These are phyloP conservation scores for Ogataea angusta DNA, from an alignment of 805 yeast genomes.

Conservation along the genomic window DNA sequence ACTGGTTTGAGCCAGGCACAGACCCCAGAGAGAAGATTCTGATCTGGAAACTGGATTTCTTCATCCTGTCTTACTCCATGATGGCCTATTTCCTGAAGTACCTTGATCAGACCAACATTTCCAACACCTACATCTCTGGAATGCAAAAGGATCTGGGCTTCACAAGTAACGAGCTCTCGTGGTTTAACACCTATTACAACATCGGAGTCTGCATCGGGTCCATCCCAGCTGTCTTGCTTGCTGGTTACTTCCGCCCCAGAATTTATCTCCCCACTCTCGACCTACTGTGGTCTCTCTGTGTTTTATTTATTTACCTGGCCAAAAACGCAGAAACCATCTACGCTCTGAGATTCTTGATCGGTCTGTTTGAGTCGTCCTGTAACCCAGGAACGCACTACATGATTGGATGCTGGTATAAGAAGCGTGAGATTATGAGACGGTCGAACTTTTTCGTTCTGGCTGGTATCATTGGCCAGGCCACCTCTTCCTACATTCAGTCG, in stretches of 20 bases:
- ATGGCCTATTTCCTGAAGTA: conserved; percentile 37
- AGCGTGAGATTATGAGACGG: conserved; percentile 55
- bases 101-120: conserved; percentile 53
- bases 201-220: conserved; percentile 58
- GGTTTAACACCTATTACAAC: conserved; percentile 27
- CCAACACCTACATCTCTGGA: conserved; percentile 65
- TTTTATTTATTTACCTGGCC: conserved; percentile 26
- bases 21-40: conserved; percentile 12
- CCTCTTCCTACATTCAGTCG: conserved; percentile 62
- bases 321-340: conserved; percentile 47
- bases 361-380: conserved; percentile 44
- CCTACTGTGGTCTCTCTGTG: conserved; percentile 48
- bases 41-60: conserved; percentile 20
- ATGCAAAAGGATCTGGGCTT: conserved; percentile 47
- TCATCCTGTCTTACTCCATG: conserved; percentile 37
- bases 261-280: conserved; percentile 45
- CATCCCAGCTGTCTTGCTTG: conserved; percentile 53
- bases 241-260: conserved; percentile 42
- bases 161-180: conserved; percentile 22
- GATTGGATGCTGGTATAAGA: conserved; percentile 54
- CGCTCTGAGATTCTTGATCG: conserved; percentile 59
- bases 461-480: conserved; percentile 57
- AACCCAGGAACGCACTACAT: conserved; percentile 35
- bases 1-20: conserved; percentile 17
- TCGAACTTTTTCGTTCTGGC: conserved; percentile 61